Base-by-base conservation (phyloP, 306 rosid genomes). In the Fragaria ananassa region DNA sequence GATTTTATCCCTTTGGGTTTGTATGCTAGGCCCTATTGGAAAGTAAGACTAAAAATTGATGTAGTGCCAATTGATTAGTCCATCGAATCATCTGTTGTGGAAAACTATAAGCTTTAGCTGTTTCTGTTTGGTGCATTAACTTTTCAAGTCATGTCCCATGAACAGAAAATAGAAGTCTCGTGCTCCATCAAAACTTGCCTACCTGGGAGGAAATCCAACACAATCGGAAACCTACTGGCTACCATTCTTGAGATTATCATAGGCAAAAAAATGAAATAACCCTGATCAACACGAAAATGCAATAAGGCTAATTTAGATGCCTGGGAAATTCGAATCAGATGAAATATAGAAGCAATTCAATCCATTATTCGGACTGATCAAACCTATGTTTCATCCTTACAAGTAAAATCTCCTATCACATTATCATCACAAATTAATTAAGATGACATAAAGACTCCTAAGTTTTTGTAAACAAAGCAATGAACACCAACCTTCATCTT, bases 401-500 rank as follows among this genome's bases (percentile, higher is more conserved):
- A 27, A n/a, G 25, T 17, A 41, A 64, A 72, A 54, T 39, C 1
- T 5, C 21, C 15, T 8, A 42, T 14, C 6, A 10, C 56, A 73
- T 23, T 56, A 58, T 47, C 25, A 14, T 23, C 76, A 41, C 42
- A 41, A 58, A 15, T 58, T 42, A 12, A 0, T 39, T 3, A 41
- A 14, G 42, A 8, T 49, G 69, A 17, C 61, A 70, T 31, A 9
- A 35, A 5, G 25, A 35, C 25, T 37, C 25, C 69, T 64, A 64
- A 64, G 17, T 29, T 49, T 71, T 42, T 57, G 41, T 47, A 56
- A 73, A 57, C 6, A 23, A 58, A 14, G 14, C 41, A 41, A 72
- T 11, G 47, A 46, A 58, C 65, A 70, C 56, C 60, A 21, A 37
- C 47, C 45, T 53, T 54, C 72, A 72, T 69, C 51, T 78, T 19